A percentile compares a stretch with the other conserved stretches of the same genome.
Conservation (phyloP, 805 yeast genomes). For the Candida hispaniensis region DNA sequence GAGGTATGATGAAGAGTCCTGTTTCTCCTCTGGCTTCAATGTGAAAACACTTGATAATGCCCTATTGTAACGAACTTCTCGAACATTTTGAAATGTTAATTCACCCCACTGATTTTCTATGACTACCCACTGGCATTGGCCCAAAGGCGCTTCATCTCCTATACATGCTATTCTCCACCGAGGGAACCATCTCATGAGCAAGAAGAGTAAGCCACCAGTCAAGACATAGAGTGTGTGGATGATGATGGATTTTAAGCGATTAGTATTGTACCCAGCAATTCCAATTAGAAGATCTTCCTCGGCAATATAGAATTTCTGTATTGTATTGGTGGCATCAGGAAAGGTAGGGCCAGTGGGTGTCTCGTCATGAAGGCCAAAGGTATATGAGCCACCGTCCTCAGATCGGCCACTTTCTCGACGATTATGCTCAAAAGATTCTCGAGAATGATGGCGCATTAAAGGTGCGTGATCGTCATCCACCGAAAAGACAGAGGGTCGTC, state of each 20-base stretch:
- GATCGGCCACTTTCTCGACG: conserved; percentile 15
- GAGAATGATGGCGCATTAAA: conserved; percentile 10
- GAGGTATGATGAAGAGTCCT: conserved; percentile 15
- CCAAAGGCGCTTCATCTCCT: conserved; percentile 61
- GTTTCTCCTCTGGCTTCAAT: conserved; percentile 13
- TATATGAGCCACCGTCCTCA: conserved; percentile 15
- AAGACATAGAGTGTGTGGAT: conserved; percentile 46
- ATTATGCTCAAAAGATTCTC: conserved; percentile 8
- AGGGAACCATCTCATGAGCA: conserved; percentile 81
- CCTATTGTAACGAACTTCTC: conserved; percentile 54
- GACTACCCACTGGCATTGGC: conserved; percentile 83
- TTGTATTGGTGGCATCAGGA: conserved; percentile 9
- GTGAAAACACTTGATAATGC: conserved; percentile 58
- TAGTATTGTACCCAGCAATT: conserved; percentile 75
- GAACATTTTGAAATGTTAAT: conserved; percentile 47
- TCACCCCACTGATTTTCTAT: conserved; percentile 92
- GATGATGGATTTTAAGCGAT: conserved; percentile 34
- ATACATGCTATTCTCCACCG: conserved; percentile 52
- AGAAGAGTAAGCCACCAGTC: conserved; percentile 63
- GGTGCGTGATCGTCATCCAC: conserved; percentile 8
- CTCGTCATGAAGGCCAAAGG: conserved; percentile 11
- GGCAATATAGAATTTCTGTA: conserved; percentile 80
- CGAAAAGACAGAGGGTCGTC: conserved; percentile 8
- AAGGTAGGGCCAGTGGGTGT: conserved; percentile 4
- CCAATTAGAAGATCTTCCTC: conserved; percentile 94